Percentiles rank a stretch among this genome's conserved stretches.
phyloP scores from a whole-genome alignment of 495 filamentous ascomycete species.

The Lasiosphaeris hirsuta region DNA sequence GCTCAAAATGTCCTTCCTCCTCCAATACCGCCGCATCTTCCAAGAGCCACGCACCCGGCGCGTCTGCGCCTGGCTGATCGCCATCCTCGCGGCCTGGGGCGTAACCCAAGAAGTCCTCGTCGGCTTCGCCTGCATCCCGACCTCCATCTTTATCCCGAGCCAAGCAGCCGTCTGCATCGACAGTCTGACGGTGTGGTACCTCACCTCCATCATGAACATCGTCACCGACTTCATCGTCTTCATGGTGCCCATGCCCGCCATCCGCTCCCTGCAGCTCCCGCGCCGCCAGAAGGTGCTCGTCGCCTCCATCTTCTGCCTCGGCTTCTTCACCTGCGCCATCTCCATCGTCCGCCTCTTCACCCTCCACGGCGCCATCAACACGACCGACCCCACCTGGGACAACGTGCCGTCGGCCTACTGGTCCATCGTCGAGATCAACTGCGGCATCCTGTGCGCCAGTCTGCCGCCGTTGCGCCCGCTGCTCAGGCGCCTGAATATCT shows the following conservation, averaged over 20 bases:
- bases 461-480: slow-evolving; percentile 27
- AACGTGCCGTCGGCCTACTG: slow-evolving; percentile 21
- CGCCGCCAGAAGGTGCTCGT: slow-evolving; percentile 29
- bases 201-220: slow-evolving; percentile 35
- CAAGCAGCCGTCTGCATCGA: slow-evolving; percentile 47
- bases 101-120: slow-evolving; percentile 20
- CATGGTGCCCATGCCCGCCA: slow-evolving; percentile 33
- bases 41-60: slow-evolving; percentile 12
- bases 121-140: slow-evolving; percentile 51
- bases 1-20: slow-evolving; percentile 38
- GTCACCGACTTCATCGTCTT: slow-evolving; percentile 40
- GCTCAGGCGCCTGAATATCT: slow-evolving; percentile 8
- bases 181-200: slow-evolving; percentile 37
- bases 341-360: slow-evolving; percentile 29
- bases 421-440: slow-evolving; percentile 33
- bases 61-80: slow-evolving; percentile 11
- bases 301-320: slow-evolving; percentile 18
- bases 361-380: slow-evolving; percentile 11
- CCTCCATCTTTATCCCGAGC: slow-evolving; percentile 27
- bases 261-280: slow-evolving; percentile 30
- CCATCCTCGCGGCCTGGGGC: slow-evolving; percentile 21
- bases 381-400: slow-evolving; percentile 24
- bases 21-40: slow-evolving; percentile 31
- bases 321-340: slow-evolving; percentile 28
- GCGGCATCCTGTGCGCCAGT: slow-evolving; percentile 31